A percentile compares a stretch with the other conserved stretches of the same genome.
These are phyloP conservation scores for Grigorovia jiainica DNA, from an alignment of 805 yeast species.

Conservation along the genomic window DNA sequence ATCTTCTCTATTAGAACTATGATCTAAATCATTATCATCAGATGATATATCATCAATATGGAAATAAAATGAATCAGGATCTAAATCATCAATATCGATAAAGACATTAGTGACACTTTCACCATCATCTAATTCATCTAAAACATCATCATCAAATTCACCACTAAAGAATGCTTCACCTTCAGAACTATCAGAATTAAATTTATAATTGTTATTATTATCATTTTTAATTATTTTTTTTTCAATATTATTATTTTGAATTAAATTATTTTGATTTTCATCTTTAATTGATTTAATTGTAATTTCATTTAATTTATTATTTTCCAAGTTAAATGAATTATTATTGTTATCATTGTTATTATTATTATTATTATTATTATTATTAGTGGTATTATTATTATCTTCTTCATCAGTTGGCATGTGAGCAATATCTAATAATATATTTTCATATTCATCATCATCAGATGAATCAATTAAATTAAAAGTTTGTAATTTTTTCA, in stretches of 20 bases:
- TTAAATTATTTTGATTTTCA: slow-evolving; percentile 3
- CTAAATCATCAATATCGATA: slow-evolving; percentile 31
- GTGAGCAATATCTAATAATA: slow-evolving; percentile 26
- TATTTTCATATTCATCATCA: slow-evolving; percentile 29
- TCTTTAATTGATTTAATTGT: slow-evolving; percentile 28
- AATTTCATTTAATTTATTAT: not conserved
- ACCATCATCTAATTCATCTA: slow-evolving; percentile 26
- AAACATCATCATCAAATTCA: slow-evolving; percentile 19
- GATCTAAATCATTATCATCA: slow-evolving; percentile 7
- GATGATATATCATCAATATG: slow-evolving; percentile 46
- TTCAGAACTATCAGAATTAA: not conserved
- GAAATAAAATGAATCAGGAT: slow-evolving; percentile 29
- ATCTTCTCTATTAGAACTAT: slow-evolving; percentile 19
- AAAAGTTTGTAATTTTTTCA: slow-evolving; percentile 16
- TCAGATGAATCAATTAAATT: slow-evolving; percentile 16
- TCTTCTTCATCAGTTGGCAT: slow-evolving; percentile 30
- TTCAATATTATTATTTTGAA: too few species aligned
- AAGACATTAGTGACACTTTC: slow-evolving; percentile 33
- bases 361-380: slow-evolving; percentile 8
- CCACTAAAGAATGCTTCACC: slow-evolving; percentile 6
- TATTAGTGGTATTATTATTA: slow-evolving; percentile 3
- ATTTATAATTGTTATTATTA: too few species aligned
- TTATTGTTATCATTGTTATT: slow-evolving; percentile 24
- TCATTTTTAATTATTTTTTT: not conserved
- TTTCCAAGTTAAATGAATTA: slow-evolving; percentile 1